Evolutionary conservation across 2,329 filamentous ascomycete genomes (phyloP).

Genomic region (Aspergillus versicolor): DNA sequence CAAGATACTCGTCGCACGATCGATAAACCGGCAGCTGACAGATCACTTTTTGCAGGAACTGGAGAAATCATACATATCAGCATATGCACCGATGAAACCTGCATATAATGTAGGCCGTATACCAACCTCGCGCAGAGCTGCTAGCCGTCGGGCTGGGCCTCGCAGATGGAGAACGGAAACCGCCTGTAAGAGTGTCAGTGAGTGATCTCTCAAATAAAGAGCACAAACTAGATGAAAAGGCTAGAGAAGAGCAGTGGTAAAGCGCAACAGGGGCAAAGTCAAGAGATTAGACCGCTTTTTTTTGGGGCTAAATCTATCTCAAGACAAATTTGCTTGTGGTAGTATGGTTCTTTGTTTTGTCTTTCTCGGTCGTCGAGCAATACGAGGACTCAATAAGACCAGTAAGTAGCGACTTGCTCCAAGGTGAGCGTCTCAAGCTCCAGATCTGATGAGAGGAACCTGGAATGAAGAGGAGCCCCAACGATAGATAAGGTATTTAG

Average conservation of each 20-base stretch:
- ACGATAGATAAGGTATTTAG: conserved; percentile 29
- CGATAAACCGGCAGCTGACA: conserved; percentile 43
- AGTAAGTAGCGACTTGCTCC: conserved; percentile 4
- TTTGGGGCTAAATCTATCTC: conserved; percentile 15
- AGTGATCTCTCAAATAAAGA: conserved; percentile 45
- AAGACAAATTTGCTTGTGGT: conserved; percentile 7
- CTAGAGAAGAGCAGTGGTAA: conserved; percentile 8
- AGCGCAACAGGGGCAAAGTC: conserved; percentile 8
- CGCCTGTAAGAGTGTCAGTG: conserved; percentile 62
- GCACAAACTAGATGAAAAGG: conserved; percentile 20
- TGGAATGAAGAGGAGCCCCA: conserved; percentile 21
- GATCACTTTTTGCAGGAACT: conserved; percentile 19
- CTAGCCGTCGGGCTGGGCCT: conserved; percentile 66
- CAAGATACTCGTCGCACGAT: conserved; percentile 19
- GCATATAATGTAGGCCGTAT: conserved; percentile 8
- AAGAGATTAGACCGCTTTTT: conserved; percentile 14
- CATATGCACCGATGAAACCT: conserved; percentile 7
- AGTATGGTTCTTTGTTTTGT: not conserved
- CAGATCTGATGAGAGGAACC: conserved; percentile 12
- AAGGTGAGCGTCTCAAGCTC: conserved; percentile 12
- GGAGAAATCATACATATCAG: conserved; percentile 18
- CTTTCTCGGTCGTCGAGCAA: conserved; percentile 5
- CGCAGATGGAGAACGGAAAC: conserved; percentile 28
- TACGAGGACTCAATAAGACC: conserved; percentile 4
- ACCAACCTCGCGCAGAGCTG: conserved; percentile 71